phyloP scores from a whole-genome alignment of 2,329 filamentous ascomycete genomes.

The Colletotrichum sp. region DNA sequence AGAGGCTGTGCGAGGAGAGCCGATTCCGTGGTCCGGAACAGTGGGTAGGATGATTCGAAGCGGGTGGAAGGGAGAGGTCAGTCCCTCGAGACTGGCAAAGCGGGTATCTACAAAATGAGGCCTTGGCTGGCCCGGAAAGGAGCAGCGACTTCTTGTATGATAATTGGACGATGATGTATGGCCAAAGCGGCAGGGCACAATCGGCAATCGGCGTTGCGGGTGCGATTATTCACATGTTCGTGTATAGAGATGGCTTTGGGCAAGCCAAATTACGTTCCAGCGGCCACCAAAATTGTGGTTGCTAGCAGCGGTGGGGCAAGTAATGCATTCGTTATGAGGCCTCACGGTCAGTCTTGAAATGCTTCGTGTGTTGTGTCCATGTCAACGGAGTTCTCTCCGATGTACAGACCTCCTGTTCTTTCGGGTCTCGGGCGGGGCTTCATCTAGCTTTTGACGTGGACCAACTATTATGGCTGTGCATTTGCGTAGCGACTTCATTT shows the following conservation, averaged over 20 bases:
- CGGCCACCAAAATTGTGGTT: neutral
- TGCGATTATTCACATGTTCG: conserved; percentile 10
- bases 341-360: neutral
- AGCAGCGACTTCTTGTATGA: conserved; percentile 21
- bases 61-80: neutral
- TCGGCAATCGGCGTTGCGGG: conserved; percentile 15
- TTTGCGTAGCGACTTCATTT: neutral
- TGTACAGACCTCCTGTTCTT: neutral
- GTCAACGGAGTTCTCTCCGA: neutral
- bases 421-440: neutral
- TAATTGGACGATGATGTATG: conserved; percentile 19
- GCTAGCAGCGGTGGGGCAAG: neutral
- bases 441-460: neutral
- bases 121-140: neutral
- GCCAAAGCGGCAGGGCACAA: conserved; percentile 14
- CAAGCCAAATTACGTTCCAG: neutral
- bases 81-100: neutral
- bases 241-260: conserved; percentile 15
- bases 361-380: neutral
- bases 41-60: neutral
- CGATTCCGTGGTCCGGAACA: neutral
- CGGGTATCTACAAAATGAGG: neutral
- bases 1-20: neutral
- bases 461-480: neutral
- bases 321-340: neutral